Conservation (phyloP, 2,329 filamentous ascomycete genomes). For the Chalaropsis ovoidea region DNA sequence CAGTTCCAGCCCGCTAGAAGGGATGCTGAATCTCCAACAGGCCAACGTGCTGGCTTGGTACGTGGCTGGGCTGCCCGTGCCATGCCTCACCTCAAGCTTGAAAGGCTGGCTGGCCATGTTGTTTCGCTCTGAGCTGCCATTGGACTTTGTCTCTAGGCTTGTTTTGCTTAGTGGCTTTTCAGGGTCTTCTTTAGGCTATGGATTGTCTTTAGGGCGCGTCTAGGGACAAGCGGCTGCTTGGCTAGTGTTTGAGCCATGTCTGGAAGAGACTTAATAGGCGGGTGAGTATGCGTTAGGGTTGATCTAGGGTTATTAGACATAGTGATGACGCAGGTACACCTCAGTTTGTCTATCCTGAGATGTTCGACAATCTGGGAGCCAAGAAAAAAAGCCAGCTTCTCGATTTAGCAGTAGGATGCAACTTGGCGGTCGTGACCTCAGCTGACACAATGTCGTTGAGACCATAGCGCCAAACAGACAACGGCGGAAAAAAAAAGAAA, state of each 20-base stretch:
- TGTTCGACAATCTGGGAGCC: background rate
- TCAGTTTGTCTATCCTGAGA: background rate
- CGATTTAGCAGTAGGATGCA: background rate
- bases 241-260: constrained; percentile 11
- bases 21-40: too few relatives aligned
- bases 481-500: background rate
- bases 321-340: background rate
- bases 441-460: background rate
- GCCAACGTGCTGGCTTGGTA: too few relatives aligned
- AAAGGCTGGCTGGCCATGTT: background rate
- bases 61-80: background rate
- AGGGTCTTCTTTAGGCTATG: background rate
- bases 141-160: background rate
- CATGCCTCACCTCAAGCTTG: background rate
- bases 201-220: background rate
- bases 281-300: background rate
- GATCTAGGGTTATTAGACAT: background rate
- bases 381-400: background rate
- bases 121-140: background rate
- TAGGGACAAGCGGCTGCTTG: background rate
- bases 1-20: too few relatives aligned
- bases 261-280: background rate
- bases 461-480: background rate
- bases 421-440: background rate
- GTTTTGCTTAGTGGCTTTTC: background rate